Evolutionary conservation across 495 filamentous ascomycete genomes (phyloP).

Genomic region (Penicillium paxilli): DNA sequence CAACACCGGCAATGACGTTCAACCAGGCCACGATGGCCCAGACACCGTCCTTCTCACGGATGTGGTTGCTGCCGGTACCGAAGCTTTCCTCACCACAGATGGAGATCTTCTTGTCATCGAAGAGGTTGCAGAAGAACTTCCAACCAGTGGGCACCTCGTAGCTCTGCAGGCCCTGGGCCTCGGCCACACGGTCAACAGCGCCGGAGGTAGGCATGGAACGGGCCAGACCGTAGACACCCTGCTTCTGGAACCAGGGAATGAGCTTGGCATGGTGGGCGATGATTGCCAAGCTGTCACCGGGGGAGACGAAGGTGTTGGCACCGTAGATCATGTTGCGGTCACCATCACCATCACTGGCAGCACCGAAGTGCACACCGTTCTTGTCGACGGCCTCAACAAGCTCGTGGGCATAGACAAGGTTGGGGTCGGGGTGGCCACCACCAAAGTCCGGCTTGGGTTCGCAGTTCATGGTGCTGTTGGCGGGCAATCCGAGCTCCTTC

Average conservation of each 20-base stretch:
- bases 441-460: slow-evolving; percentile 90
- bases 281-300: slow-evolving; percentile 94
- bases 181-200: slow-evolving; percentile 91
- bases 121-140: slow-evolving; percentile 99
- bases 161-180: slow-evolving; percentile 85
- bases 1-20: slow-evolving; percentile 96
- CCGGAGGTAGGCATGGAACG: slow-evolving; percentile 97
- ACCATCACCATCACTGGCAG: slow-evolving; percentile 93
- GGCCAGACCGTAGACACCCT: slow-evolving; percentile 92
- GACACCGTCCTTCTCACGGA: slow-evolving; percentile 96
- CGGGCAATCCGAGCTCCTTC: slow-evolving; percentile 78
- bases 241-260: slow-evolving; percentile 96
- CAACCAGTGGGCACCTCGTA: slow-evolving; percentile 99
- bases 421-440: slow-evolving; percentile 96
- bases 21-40: slow-evolving; percentile 98
- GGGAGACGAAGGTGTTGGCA: slow-evolving; percentile 92
- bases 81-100: slow-evolving; percentile 99
- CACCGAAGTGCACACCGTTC: slow-evolving; percentile 90
- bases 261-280: slow-evolving; percentile 92
- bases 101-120: slow-evolving; percentile 95
- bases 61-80: slow-evolving; percentile 98
- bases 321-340: slow-evolving; percentile 99
- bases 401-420: slow-evolving; percentile 96
- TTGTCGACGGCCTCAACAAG: slow-evolving; percentile 92
- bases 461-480: slow-evolving; percentile 88